Evolutionary conservation across 2,329 filamentous ascomycete genomes (phyloP), one percentile per base, ranked within the genome.

Genomic region (Fusarium drepaniforme): DNA sequence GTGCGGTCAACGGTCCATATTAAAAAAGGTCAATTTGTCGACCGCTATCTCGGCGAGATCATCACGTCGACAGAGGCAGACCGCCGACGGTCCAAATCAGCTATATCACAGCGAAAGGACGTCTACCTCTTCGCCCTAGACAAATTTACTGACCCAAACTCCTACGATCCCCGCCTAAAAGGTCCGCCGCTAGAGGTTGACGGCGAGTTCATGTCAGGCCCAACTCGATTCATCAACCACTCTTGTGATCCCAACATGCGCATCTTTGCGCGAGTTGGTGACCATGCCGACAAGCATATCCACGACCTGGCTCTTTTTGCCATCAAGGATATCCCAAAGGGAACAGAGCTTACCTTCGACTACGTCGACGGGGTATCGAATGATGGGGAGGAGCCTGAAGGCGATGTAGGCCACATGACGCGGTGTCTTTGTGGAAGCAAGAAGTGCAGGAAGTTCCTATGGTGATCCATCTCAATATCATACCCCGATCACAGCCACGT

Each of bases 211-310:
- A 91, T 92, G 86, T 93, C 94, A 1, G 93, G 93, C 0, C 93
- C 93, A 0, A 94, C 93, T 0, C 89, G 94, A 4, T 97, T 96
- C 82, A 93, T 96, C 81, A 97, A 97, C 77, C 94, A 97, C 81
- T 93, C 90, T 3, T 96, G 94, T 80, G 90, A 94, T 6, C 94
- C 94, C 0, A 96, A 96, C 78, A 88, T 95, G 79, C 88, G 93
- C 16, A 94, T 95, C 70, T 96, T 96, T 82, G 93, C 93, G 0
- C 90, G 94, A 1, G 93, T 94, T 2, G 93, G 93, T 61, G 94
- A 96, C 78, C 92, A 94, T 71, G 90, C 93, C 0, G 93, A 96
- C 78, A 91, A 91, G 68, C 88, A 91, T 57, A 87, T 96, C 8
- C 95, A 96, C 80, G 93, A 95, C 70, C 84, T 96, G 58, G 94